Conservation (phyloP, 2,329 filamentous ascomycete species). For the Sporothrix brasiliensis region DNA sequence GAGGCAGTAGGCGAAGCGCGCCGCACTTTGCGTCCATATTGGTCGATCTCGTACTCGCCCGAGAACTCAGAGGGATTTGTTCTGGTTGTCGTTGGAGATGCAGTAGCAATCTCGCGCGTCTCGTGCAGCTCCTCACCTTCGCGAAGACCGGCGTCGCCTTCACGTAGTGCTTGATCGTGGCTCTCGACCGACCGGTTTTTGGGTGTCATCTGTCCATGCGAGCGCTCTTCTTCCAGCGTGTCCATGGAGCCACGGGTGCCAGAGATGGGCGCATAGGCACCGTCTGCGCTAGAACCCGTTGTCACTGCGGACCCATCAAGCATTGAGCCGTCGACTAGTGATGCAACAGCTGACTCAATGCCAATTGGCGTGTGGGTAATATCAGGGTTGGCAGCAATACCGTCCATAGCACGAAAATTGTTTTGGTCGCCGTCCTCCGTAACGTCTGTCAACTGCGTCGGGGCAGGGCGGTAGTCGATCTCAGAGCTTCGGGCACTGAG, state of each 20-base stretch:
- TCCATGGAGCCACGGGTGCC: slow-evolving; percentile 45
- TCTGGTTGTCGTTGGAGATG: slow-evolving; percentile 34
- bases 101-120: slow-evolving; percentile 46
- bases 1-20: slow-evolving; percentile 59
- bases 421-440: slow-evolving; percentile 57
- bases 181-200: slow-evolving; percentile 47
- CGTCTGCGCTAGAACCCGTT: slow-evolving; percentile 54
- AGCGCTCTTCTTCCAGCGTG: slow-evolving; percentile 43
- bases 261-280: slow-evolving; percentile 51
- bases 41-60: slow-evolving; percentile 60
- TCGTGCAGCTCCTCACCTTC: slow-evolving; percentile 31
- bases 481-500: slow-evolving; percentile 57
- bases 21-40: slow-evolving; percentile 60
- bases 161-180: slow-evolving; percentile 44
- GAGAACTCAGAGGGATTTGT: slow-evolving; percentile 47
- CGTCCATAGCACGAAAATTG: slow-evolving; percentile 69
- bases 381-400: slow-evolving; percentile 72
- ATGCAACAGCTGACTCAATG: slow-evolving; percentile 89
- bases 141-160: slow-evolving; percentile 41
- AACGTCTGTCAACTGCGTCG: slow-evolving; percentile 49
- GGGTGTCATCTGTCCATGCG: slow-evolving; percentile 41
- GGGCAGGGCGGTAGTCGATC: slow-evolving; percentile 55
- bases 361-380: slow-evolving; percentile 72
- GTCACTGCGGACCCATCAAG: slow-evolving; percentile 70
- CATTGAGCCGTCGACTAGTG: slow-evolving; percentile 75